phyloP scores from a whole-genome alignment of 1,284 basidiomycete genomes.

The Polyporus tsugae region DNA sequence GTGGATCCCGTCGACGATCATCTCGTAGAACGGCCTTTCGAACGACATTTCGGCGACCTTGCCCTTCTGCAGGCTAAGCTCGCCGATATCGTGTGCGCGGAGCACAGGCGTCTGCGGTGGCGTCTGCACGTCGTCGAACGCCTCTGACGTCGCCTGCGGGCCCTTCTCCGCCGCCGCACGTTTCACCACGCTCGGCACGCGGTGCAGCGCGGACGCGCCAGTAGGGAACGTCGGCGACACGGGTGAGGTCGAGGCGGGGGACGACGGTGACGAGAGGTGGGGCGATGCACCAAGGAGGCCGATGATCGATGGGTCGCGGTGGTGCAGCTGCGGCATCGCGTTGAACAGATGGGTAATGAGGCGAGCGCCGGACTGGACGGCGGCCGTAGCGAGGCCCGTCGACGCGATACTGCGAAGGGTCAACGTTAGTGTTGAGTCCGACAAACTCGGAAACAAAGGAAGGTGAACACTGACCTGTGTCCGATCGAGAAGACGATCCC shows the following conservation, averaged over 20 bases:
- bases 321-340: constrained; percentile 89
- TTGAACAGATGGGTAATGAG: constrained; percentile 95
- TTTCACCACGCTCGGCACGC: constrained; percentile 34
- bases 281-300: constrained; percentile 86
- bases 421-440: background rate
- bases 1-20: constrained; percentile 93
- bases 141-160: constrained; percentile 58
- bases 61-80: constrained; percentile 46
- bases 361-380: constrained; percentile 75
- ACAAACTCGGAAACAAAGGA: background rate
- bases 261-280: constrained; percentile 53
- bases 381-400: constrained; percentile 71
- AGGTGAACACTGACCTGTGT: constrained; percentile 66
- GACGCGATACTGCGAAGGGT: constrained; percentile 59
- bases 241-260: constrained; percentile 39
- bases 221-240: constrained; percentile 30
- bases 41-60: constrained; percentile 50
- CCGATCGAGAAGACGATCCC: constrained; percentile 87
- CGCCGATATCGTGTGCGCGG: constrained; percentile 32
- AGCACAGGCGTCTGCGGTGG: constrained; percentile 65
- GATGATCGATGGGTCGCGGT: constrained; percentile 87
- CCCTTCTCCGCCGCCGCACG: constrained; percentile 34
- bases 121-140: constrained; percentile 67
- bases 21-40: constrained; percentile 83
- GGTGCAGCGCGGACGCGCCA: constrained; percentile 22